These are phyloP conservation scores for Quercus glauca DNA, from an alignment of 306 rosid genomes.

Conservation along the genomic window DNA sequence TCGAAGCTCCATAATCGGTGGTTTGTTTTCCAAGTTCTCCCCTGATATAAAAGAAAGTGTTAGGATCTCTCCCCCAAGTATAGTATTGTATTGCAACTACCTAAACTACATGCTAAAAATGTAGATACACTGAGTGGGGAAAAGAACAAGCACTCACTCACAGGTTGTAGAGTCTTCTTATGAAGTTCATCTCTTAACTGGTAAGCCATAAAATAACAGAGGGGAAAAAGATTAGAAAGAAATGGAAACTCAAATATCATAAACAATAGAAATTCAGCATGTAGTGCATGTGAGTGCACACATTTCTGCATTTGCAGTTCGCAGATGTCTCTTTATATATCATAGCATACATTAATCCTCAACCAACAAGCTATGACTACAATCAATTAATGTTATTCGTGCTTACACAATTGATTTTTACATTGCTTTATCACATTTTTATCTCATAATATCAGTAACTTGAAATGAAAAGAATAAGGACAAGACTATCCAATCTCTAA, in stretches of 20 bases:
- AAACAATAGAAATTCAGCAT: neutral
- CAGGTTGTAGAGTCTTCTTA: conserved; percentile 72
- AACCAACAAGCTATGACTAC: neutral
- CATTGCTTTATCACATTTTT: neutral
- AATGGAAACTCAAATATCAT: neutral
- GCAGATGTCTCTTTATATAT: neutral
- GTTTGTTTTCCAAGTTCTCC: conserved; percentile 84
- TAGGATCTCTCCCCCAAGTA: conserved; percentile 15
- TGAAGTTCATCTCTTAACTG: conserved; percentile 64
- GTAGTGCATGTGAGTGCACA: neutral
- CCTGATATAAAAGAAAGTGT: conserved; percentile 42
- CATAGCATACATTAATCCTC: neutral
- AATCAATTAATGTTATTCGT: neutral
- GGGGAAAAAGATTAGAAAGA: neutral
- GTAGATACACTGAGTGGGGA: no score
- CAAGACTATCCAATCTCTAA: no score
- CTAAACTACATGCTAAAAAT: neutral
- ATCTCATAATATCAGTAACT: neutral
- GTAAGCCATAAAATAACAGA: neutral
- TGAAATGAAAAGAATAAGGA: neutral
- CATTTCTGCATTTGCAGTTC: neutral
- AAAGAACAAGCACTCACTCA: conserved; percentile 53
- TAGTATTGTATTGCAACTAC: neutral
- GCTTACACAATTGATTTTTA: neutral
- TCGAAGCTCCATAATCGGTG: conserved; percentile 76